These are phyloP conservation scores for Volvariella volvacea DNA, from an alignment of 1,284 basidiomycete genomes.

Conservation along the genomic window DNA sequence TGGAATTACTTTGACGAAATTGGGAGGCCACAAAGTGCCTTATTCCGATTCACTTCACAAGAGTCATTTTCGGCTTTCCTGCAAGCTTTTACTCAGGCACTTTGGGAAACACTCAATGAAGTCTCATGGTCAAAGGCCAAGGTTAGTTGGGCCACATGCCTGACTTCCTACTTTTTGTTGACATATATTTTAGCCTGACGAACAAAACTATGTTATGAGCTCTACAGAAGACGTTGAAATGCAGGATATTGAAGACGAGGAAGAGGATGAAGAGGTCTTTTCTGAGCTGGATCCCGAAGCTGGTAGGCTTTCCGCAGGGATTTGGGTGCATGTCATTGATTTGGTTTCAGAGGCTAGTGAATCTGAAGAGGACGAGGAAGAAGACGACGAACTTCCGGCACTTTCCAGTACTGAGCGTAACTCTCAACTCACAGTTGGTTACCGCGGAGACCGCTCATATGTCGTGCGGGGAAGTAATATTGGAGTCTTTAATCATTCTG, in stretches of 20 bases:
- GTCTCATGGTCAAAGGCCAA: constrained; percentile 79
- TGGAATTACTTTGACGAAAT: constrained; percentile 74
- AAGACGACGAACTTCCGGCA: constrained; percentile 43
- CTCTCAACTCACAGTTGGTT: constrained; percentile 90
- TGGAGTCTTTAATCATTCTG: constrained; percentile 90
- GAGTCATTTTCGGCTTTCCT: constrained; percentile 64
- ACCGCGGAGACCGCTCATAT: constrained; percentile 94
- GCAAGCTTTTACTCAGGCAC: constrained; percentile 58
- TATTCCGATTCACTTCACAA: constrained; percentile 63
- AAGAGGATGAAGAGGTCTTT: constrained; percentile 65
- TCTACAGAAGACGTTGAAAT: constrained; percentile 85
- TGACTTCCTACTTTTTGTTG: constrained; percentile 1
- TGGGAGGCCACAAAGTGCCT: constrained; percentile 73
- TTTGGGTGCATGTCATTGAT: constrained; percentile 4
- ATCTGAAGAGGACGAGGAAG: constrained; percentile 51
- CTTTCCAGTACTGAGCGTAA: constrained; percentile 63
- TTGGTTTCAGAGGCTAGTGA: constrained; percentile 34
- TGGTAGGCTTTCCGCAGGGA: constrained; percentile 23
- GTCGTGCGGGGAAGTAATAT: constrained; percentile 95
- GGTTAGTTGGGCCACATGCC: constrained; percentile 31
- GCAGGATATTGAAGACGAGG: constrained; percentile 68
- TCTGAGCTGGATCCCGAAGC: constrained; percentile 57
- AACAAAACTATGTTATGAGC: constrained; percentile 70
- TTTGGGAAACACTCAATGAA: constrained; percentile 84
- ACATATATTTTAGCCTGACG: constrained; percentile 42